phyloP scores from a whole-genome alignment of 2,329 filamentous ascomycete species.

The Hortaea werneckii region DNA sequence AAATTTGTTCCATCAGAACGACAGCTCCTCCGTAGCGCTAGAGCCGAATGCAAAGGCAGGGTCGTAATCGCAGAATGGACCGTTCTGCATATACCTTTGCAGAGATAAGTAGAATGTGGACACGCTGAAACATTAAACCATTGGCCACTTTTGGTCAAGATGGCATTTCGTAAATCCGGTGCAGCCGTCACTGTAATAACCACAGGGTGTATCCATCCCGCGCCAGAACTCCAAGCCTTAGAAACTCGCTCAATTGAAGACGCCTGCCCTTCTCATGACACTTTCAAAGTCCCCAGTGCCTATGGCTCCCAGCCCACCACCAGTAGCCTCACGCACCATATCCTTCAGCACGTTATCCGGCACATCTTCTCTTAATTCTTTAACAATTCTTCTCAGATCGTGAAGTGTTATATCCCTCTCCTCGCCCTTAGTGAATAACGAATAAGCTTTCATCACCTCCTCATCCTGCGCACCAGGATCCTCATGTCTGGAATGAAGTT shows the following conservation, averaged over 20 bases:
- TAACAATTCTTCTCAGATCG: conserved; percentile 69
- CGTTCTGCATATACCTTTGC: neutral
- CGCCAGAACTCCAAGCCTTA: conserved; percentile 10
- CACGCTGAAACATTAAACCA: neutral
- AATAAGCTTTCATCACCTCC: conserved; percentile 74
- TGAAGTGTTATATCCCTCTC: conserved; percentile 63
- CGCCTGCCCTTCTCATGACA: conserved; percentile 74
- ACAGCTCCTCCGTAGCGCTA: neutral
- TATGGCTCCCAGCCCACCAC: conserved; percentile 64
- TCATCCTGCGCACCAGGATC: conserved; percentile 40
- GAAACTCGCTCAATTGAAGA: conserved; percentile 54
- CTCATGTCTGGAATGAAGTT: conserved; percentile 54
- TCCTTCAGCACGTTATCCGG: conserved; percentile 75
- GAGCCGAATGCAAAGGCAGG: neutral
- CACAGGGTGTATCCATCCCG: conserved; percentile 1
- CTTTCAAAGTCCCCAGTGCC: conserved; percentile 70
- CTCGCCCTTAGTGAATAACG: conserved; percentile 58
- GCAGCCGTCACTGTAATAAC: neutral
- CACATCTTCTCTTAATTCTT: conserved; percentile 72
- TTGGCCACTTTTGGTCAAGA: neutral
- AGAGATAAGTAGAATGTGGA: no score
- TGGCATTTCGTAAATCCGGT: neutral
- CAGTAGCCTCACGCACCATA: conserved; percentile 93
- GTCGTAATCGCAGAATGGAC: neutral
- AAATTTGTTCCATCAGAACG: no score